These are phyloP conservation scores for Sungouiozyma ichnusensis DNA, from an alignment of 805 yeast species.

Conservation along the genomic window DNA sequence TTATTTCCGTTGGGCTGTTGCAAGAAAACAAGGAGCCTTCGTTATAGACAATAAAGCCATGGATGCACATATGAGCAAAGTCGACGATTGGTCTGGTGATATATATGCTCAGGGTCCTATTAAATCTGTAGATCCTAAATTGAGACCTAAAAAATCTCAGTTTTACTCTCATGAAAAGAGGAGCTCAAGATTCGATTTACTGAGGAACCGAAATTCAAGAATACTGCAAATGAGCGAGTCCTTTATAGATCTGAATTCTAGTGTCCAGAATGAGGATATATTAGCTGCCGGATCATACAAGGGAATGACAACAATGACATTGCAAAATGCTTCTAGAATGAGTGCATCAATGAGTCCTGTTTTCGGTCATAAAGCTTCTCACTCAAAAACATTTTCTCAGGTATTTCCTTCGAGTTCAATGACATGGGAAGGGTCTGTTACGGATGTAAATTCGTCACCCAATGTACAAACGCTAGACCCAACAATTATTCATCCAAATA, in stretches of 20 bases:
- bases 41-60: slow-evolving; percentile 46
- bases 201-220: slow-evolving; percentile 30
- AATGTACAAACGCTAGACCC: slow-evolving; percentile 41
- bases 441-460: slow-evolving; percentile 3
- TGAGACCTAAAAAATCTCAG: slow-evolving; percentile 36
- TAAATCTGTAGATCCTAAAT: slow-evolving; percentile 39
- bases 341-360: not conserved
- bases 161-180: not conserved
- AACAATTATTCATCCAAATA: slow-evolving; percentile 58
- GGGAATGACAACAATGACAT: slow-evolving; percentile 47
- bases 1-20: slow-evolving; percentile 76
- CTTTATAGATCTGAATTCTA: slow-evolving; percentile 4
- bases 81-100: slow-evolving; percentile 82
- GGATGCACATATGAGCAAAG: slow-evolving; percentile 51
- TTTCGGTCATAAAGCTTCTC: slow-evolving; percentile 1
- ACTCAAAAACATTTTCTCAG: slow-evolving; percentile 7
- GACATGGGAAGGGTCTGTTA: slow-evolving; percentile 6
- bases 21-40: slow-evolving; percentile 74
- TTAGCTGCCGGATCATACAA: slow-evolving; percentile 2
- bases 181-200: slow-evolving; percentile 27
- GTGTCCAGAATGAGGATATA: not conserved
- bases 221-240: slow-evolving; percentile 13
- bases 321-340: slow-evolving; percentile 39
- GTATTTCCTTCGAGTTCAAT: slow-evolving; percentile 10
- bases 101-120: slow-evolving; percentile 42